Percentiles rank a stretch among this genome's conserved stretches.
Conservation (phyloP, 441 rosid species). For the Populus hybrid region DNA sequence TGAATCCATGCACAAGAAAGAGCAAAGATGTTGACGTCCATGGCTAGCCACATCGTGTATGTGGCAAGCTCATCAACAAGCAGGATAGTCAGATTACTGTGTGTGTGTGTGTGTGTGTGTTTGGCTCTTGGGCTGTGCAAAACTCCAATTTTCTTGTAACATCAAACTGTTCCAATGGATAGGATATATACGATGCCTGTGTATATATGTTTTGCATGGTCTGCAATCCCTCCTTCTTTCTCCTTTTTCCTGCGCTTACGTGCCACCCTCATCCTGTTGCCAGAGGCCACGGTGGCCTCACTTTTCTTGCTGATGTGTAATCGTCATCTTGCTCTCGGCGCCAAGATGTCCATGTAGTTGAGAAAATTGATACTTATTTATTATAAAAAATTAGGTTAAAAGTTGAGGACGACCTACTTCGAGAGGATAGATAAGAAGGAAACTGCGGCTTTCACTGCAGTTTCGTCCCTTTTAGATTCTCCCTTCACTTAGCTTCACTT, state of each 20-base stretch:
- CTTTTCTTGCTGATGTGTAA: slow-evolving; percentile 16
- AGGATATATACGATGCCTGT: background rate
- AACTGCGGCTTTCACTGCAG: background rate
- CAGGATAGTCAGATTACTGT: no score
- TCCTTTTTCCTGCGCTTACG: background rate
- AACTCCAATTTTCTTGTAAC: slow-evolving; percentile 3
- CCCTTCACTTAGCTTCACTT: background rate
- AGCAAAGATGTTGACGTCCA: slow-evolving; percentile 5
- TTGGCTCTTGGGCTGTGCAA: background rate
- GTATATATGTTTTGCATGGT: background rate
- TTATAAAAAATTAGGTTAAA: background rate
- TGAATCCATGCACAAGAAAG: slow-evolving; percentile 1
- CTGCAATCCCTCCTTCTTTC: background rate
- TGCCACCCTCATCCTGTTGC: slow-evolving; percentile 15
- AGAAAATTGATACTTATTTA: background rate
- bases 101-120: background rate
- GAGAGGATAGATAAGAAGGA: background rate
- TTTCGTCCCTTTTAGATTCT: background rate
- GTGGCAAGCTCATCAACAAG: slow-evolving; percentile 39
- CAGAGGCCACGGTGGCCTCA: background rate
- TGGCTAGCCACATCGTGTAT: slow-evolving; percentile 5
- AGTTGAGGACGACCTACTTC: background rate
- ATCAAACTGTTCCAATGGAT: slow-evolving; percentile 1
- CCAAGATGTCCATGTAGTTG: background rate
- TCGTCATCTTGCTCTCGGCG: background rate